Percentiles rank a stretch among this genome's conserved stretches.
These are phyloP conservation scores for Ilyonectria destructans DNA, from an alignment of 2,329 filamentous ascomycete genomes.

Conservation along the genomic window DNA sequence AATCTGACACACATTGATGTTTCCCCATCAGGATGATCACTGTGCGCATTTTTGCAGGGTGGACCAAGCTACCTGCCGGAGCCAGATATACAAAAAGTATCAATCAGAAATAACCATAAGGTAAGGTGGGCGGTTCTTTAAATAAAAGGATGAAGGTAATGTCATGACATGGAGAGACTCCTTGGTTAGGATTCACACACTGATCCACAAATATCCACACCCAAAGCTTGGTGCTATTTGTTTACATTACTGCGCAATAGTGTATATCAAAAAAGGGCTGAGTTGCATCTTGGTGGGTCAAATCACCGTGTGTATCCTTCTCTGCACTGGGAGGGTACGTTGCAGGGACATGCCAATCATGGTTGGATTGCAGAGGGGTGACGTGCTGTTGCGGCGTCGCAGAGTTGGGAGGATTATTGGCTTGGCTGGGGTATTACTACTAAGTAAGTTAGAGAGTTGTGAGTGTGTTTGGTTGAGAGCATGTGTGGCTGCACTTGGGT, in stretches of 20 bases:
- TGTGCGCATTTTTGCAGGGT: not conserved
- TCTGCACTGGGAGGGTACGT: constrained; percentile 1
- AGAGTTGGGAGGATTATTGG: not conserved
- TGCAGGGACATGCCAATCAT: not conserved
- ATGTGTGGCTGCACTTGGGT: not conserved
- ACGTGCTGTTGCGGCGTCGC: not conserved
- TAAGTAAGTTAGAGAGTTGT: not conserved
- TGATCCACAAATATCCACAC: not conserved
- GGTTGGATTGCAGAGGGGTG: not conserved
- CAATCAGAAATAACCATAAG: no score
- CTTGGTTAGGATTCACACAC: not conserved
- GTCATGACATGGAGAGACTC: not conserved
- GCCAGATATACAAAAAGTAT: not conserved
- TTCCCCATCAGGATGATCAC: not conserved
- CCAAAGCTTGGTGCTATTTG: not conserved
- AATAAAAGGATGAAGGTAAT: no score
- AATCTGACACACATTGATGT: constrained; percentile 5
- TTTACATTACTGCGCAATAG: not conserved
- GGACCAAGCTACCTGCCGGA: not conserved
- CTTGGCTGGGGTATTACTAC: not conserved
- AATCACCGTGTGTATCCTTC: not conserved
- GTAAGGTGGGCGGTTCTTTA: no score
- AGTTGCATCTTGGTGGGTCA: not conserved
- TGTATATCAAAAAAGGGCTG: not conserved
- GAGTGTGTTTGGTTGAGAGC: not conserved